A percentile compares a stretch with the other conserved stretches of the same genome.
phyloP scores from a whole-genome alignment of 225 moss, liverwort and hornwort genomes.

The Bryum argenteum region DNA sequence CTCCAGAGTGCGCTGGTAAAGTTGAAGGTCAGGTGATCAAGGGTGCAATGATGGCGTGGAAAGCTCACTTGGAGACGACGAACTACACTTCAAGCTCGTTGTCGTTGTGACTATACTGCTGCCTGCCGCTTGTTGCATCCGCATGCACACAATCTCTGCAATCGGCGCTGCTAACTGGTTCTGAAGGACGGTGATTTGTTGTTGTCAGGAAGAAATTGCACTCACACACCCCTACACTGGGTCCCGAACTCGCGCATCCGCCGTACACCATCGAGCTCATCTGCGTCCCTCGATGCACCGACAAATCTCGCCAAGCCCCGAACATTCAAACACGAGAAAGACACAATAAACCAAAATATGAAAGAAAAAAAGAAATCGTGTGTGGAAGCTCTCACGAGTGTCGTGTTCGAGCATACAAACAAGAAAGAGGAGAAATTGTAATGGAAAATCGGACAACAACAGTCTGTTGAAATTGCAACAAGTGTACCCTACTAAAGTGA shows the following conservation, averaged over 20 bases:
- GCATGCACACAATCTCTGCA: slow-evolving; percentile 74
- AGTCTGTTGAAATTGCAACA: background rate
- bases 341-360: background rate
- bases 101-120: slow-evolving; percentile 30
- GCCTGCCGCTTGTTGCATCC: slow-evolving; percentile 65
- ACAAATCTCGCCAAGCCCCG: slow-evolving; percentile 54
- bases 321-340: background rate
- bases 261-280: slow-evolving; percentile 93
- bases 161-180: slow-evolving; percentile 77
- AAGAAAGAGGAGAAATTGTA: background rate
- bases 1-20: slow-evolving; percentile 55
- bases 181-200: slow-evolving; percentile 78
- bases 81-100: slow-evolving; percentile 34
- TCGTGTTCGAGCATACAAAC: background rate
- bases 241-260: slow-evolving; percentile 87
- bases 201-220: slow-evolving; percentile 84
- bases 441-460: background rate
- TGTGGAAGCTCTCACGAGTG: no score
- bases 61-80: slow-evolving; percentile 37
- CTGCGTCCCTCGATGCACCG: slow-evolving; percentile 84
- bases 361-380: no score
- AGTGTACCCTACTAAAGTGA: background rate
- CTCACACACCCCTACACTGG: slow-evolving; percentile 95
- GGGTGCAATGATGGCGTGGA: slow-evolving; percentile 61
- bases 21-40: slow-evolving; percentile 58